Evolutionary conservation across 495 filamentous ascomycete species (phyloP).

Genomic region (Annulohypoxylon bovei): DNA sequence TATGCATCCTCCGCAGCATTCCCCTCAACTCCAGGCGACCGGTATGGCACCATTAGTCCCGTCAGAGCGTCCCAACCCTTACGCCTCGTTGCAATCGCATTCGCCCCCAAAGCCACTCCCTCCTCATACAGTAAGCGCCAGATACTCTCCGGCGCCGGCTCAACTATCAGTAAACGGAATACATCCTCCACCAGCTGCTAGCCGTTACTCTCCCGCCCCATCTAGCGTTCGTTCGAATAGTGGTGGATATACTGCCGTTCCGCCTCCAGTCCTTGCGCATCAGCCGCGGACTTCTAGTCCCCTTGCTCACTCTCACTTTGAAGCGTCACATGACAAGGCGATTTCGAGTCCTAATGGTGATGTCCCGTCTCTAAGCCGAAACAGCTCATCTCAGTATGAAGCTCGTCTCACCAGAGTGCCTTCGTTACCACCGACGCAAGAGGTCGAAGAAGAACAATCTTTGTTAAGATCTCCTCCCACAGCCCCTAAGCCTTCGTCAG

Average conservation of each 20-base stretch:
- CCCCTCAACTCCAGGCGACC: constrained; percentile 41
- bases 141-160: constrained; percentile 71
- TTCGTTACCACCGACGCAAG: constrained; percentile 62
- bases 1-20: constrained; percentile 42
- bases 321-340: constrained; percentile 57
- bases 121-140: constrained; percentile 49
- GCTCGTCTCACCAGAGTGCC: constrained; percentile 55
- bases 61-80: constrained; percentile 71
- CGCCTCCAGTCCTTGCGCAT: constrained; percentile 69
- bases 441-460: constrained; percentile 62
- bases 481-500: constrained; percentile 36
- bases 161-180: constrained; percentile 51
- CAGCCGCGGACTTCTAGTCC: constrained; percentile 89
- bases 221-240: constrained; percentile 50
- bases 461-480: constrained; percentile 40
- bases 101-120: constrained; percentile 52
- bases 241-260: constrained; percentile 52
- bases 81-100: constrained; percentile 59
- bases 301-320: constrained; percentile 76
- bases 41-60: constrained; percentile 56
- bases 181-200: constrained; percentile 53
- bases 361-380: constrained; percentile 51
- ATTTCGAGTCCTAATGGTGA: constrained; percentile 48
- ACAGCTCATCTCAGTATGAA: constrained; percentile 60
- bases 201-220: constrained; percentile 65